phyloP scores from a whole-genome alignment of 1,284 basidiomycete species.

The Sporisorium sorghi region DNA sequence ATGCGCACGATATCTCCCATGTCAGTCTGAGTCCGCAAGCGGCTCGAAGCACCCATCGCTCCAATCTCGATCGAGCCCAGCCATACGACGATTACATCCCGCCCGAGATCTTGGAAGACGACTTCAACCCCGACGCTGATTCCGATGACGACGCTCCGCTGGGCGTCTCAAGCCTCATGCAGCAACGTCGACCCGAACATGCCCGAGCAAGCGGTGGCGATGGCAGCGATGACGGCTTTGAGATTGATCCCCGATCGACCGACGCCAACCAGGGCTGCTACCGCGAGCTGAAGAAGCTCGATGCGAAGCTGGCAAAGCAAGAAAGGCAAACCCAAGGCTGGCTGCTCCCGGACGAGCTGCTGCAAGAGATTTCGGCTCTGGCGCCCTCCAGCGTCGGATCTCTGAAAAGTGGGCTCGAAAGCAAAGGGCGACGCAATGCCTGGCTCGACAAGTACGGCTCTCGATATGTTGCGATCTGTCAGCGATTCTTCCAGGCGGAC shows the following conservation, averaged over 20 bases:
- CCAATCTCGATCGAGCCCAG: background rate
- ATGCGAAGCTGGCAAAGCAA: constrained; percentile 22
- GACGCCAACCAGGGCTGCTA: constrained; percentile 24
- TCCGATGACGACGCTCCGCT: constrained; percentile 30
- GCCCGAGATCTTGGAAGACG: constrained; percentile 30
- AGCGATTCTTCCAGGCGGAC: constrained; percentile 6
- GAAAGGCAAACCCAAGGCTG: constrained; percentile 11
- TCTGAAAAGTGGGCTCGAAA: constrained; percentile 2
- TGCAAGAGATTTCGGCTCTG: constrained; percentile 33
- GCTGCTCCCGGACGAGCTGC: constrained; percentile 27
- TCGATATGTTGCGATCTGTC: constrained; percentile 36
- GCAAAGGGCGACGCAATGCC: constrained; percentile 4
- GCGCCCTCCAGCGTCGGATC: constrained; percentile 12
- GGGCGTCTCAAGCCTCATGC: no score
- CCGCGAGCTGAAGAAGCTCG: constrained; percentile 31
- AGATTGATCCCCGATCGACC: constrained; percentile 26
- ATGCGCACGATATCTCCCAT: constrained; percentile 52
- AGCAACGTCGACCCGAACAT: background rate
- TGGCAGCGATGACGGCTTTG: constrained; percentile 22
- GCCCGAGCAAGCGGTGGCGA: background rate
- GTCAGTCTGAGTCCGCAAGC: constrained; percentile 33
- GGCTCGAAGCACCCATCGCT: background rate
- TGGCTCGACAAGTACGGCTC: constrained; percentile 25
- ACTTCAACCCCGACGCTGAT: constrained; percentile 21
- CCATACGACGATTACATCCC: constrained; percentile 18